phyloP scores from a whole-genome alignment of 345 rosid species.

The Adansonia digitata region DNA sequence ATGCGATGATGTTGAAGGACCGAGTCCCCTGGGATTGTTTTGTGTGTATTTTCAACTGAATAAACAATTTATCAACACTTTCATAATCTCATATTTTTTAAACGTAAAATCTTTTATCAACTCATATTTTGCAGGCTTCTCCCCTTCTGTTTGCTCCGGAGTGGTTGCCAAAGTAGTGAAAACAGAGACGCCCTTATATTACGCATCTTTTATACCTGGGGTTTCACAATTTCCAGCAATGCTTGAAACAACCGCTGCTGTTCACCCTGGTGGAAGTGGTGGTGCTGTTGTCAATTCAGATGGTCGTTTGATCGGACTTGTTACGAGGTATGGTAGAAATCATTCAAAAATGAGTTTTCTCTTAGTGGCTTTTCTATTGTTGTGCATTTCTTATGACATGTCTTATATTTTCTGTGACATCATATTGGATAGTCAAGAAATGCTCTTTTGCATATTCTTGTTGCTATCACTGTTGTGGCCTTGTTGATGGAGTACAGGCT shows the following conservation, averaged over 20 bases:
- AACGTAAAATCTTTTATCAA: constrained; percentile 7
- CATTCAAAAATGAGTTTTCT: neutral
- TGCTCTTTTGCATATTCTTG: neutral
- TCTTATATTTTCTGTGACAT: neutral
- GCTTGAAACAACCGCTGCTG: constrained; percentile 97
- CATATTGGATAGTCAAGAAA: neutral
- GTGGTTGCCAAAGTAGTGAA: constrained; percentile 80
- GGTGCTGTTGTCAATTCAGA: constrained; percentile 77
- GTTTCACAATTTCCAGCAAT: constrained; percentile 54
- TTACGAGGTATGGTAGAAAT: constrained; percentile 60
- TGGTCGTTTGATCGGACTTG: constrained; percentile 86
- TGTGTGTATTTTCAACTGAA: neutral
- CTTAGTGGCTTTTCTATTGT: neutral
- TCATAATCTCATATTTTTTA: constrained; percentile 2
- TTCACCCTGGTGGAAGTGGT: constrained; percentile 95
- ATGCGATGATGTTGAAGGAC: constrained; percentile 4
- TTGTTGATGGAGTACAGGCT: neutral
- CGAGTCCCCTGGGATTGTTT: constrained; percentile 3
- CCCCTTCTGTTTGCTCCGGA: constrained; percentile 80
- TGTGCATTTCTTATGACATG: neutral
- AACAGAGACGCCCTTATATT: constrained; percentile 30
- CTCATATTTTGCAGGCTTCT: constrained; percentile 42
- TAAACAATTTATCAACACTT: neutral
- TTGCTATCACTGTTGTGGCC: neutral
- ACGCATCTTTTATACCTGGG: constrained; percentile 26